Base-by-base conservation (phyloP, 495 filamentous ascomycete genomes). In the Glutinoglossum americanum region DNA sequence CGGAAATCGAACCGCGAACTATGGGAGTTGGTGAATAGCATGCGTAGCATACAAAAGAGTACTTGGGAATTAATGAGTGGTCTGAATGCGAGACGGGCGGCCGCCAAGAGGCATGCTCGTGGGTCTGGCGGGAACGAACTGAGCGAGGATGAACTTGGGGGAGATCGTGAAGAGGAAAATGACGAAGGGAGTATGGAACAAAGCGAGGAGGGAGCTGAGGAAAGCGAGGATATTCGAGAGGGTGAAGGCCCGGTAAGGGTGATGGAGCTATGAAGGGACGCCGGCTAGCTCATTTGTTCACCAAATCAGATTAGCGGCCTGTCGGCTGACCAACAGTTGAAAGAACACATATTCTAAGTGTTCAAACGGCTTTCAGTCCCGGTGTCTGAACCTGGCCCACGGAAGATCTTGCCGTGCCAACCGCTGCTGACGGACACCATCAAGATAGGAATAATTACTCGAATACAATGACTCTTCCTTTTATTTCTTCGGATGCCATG, bases 11-110 rank as follows among this genome's bases (percentile, higher is more conserved):
- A 54, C 44, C 19, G 30, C 21, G 56, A 58, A 13, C 56, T 58
- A 13, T 23, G 30, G 48, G 11, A 11, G n/a, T 13, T 33, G 37
- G 39, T 58, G 17, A 17, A 58, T 13, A 53, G n/a, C 13, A 21
- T 58, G 19, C 56, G 44, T 13, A 49, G 17, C 6, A 33, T 49
- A n/a, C 56, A 58, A 23, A 45, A 58, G 19, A 15, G 44, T 30
- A 58, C 56, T 17, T 58, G 56, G 56, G 48, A 58, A 26, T 5
- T n/a, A 27, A 30, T 58, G 37, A 21, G 19, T 23, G 26, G 41
- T 0, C 17, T 25, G 44, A 4, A 27, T 32, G 26, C 21, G 41
- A 32, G 13, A 26, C 37, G 25, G 11, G 17, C 45, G 9, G 7
- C 51, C 7, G 30, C 26, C 19, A 30, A 55, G 11, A 19, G 13